Base-by-base conservation (phyloP, 106 monocot genomes). In the Gastrodia elata region DNA sequence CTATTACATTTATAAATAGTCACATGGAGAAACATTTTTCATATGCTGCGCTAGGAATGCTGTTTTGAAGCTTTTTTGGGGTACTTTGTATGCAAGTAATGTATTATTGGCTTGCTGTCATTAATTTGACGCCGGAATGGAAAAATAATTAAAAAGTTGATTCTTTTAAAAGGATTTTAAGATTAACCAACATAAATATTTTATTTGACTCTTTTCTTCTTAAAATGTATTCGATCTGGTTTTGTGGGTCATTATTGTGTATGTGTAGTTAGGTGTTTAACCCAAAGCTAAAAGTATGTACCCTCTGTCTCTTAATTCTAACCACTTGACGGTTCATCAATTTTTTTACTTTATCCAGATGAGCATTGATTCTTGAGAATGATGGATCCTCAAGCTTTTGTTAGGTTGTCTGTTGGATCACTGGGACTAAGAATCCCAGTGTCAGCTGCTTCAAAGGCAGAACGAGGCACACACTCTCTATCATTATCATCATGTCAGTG, bases 301-400 rank as follows among this genome's bases (percentile, higher is more conserved):
- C n/a, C 37, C 37, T 7, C 35, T 20, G 36, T 37, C 35, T 34
- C 34, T 7, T 20, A 36, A 67, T 67, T 67, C 20, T 37, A 67
- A 67, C 37, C 37, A 0, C 67, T 65, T 59, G 22, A 49, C 6
- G 59, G 59, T 10, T 30, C 65, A 67, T 37, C 37, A 37, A 37
- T 34, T 36, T 67, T 67, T 67, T 10, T 67, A 18, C 37, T 65
- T 30, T 72, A n/a, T 40, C 25, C 32, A 80, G 74, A 81, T 80
- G 81, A 79, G 58, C 11, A 33, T 20, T 14, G 8, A 52, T 6
- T 69, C 75, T 74, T 82, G 82, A 86, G 46, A 68, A 36, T 55
- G 67, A 96, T 96, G 95, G 92, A 96, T 84, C 95, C 89, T 49
- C 85, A 96, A 65, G 75, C 74, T 61, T 96, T 89, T 73, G 56